phyloP scores from a whole-genome alignment of 192 early-diverging fungal species.

The Coemansia aciculifera region DNA sequence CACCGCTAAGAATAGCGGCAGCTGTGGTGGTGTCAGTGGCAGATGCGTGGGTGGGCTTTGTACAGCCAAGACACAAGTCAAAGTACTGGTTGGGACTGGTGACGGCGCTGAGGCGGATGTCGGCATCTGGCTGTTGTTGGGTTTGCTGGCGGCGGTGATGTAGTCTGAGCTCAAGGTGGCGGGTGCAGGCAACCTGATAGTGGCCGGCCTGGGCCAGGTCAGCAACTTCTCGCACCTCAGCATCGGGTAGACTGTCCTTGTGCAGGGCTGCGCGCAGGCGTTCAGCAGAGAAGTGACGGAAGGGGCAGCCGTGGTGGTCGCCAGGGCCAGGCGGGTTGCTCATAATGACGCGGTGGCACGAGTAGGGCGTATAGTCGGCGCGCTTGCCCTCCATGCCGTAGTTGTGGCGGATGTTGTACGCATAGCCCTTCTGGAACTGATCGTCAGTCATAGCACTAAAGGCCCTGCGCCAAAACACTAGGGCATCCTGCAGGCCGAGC shows the following conservation, averaged over 20 bases:
- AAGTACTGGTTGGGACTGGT: slow-evolving; percentile 95
- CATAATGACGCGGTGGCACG: slow-evolving; percentile 87
- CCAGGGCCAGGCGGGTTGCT: slow-evolving; percentile 73
- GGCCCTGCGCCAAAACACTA: slow-evolving; percentile 87
- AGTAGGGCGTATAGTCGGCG: slow-evolving; percentile 73
- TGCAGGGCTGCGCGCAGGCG: slow-evolving; percentile 65
- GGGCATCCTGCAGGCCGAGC: slow-evolving; percentile 82
- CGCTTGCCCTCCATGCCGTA: slow-evolving; percentile 95
- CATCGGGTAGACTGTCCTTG: slow-evolving; percentile 60
- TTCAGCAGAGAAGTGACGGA: slow-evolving; percentile 73
- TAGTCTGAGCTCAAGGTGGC: slow-evolving; percentile 76
- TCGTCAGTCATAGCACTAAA: slow-evolving; percentile 82
- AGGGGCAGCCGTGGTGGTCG: slow-evolving; percentile 96
- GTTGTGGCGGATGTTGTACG: slow-evolving; percentile 95
- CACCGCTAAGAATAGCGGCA: slow-evolving; percentile 7
- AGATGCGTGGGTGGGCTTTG: slow-evolving; percentile 4
- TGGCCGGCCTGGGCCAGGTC: slow-evolving; percentile 70
- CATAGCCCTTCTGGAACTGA: slow-evolving; percentile 89
- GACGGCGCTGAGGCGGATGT: slow-evolving; percentile 63
- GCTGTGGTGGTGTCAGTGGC: neutral
- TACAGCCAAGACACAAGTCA: slow-evolving; percentile 60
- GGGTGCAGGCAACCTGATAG: slow-evolving; percentile 92
- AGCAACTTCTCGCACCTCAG: slow-evolving; percentile 65
- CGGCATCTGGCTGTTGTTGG: slow-evolving; percentile 10
- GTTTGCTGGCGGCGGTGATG: slow-evolving; percentile 19